A percentile compares a stretch with the other conserved stretches of the same genome.
These are phyloP conservation scores for Fusarium mundagurra DNA, from an alignment of 2,329 filamentous ascomycete species.

Conservation along the genomic window DNA sequence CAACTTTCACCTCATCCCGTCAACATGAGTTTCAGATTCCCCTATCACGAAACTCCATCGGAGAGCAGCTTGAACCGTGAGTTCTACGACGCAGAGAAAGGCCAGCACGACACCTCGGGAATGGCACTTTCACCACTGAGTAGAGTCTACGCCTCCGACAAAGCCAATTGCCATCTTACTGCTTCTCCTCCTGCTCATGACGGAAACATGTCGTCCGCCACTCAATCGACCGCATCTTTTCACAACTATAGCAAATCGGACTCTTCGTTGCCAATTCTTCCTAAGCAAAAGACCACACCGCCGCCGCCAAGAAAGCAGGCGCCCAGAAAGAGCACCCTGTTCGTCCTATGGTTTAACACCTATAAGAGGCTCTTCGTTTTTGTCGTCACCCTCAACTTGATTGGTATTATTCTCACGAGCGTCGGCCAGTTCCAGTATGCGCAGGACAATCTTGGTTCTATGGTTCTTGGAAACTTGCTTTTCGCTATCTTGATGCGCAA, in stretches of 20 bases:
- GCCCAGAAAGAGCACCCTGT: accelerated
- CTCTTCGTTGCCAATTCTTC: not conserved
- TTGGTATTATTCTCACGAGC: not conserved
- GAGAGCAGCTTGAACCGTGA: not conserved
- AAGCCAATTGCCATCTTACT: not conserved
- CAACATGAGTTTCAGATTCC: not conserved
- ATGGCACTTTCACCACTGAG: not conserved
- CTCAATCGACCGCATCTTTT: not conserved
- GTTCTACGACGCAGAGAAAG: not conserved
- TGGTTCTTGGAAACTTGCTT: not conserved
- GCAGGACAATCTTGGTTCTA: not conserved
- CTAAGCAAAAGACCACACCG: not conserved
- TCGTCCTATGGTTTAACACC: not conserved
- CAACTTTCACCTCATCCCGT: accelerated
- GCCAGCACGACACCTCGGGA: not conserved
- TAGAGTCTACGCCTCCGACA: not conserved
- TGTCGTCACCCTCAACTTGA: not conserved
- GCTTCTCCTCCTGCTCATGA: not conserved
- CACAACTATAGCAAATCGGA: not conserved
- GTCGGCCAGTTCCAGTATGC: not conserved
- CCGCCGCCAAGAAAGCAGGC: not conserved
- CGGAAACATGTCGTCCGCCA: not conserved
- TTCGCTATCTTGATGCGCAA: not conserved
- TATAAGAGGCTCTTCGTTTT: not conserved
- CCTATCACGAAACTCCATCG: accelerated